A percentile compares a stretch with the other conserved stretches of the same genome.
Evolutionary conservation across 805 yeast species (phyloP).

Genomic region (Maudiozyma barnettii): DNA sequence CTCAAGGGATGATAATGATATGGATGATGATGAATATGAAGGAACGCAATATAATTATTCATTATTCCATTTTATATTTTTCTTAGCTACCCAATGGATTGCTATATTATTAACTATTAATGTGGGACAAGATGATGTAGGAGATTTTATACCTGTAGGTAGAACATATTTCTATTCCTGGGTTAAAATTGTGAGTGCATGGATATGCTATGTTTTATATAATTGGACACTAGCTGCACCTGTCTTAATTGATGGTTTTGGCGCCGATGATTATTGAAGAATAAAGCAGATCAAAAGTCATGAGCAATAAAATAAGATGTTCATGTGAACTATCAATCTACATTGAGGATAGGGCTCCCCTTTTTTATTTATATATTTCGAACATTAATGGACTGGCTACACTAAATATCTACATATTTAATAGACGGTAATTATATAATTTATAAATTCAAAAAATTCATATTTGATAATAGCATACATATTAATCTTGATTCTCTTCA

Average conservation of each 20-base stretch:
- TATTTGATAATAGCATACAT: too few relatives aligned
- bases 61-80: conserved; percentile 82
- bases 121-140: conserved; percentile 72
- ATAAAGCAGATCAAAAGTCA: background rate
- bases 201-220: conserved; percentile 81
- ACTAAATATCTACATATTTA: background rate
- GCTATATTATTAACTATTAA: conserved; percentile 89
- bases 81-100: conserved; percentile 93
- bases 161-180: conserved; percentile 91
- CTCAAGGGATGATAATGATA: conserved; percentile 26
- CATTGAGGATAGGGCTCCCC: too few relatives aligned
- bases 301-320: background rate
- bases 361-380: too few relatives aligned
- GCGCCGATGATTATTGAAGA: conserved; percentile 17
- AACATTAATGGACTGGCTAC: too few relatives aligned
- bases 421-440: background rate
- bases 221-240: conserved; percentile 93
- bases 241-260: conserved; percentile 81
- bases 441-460: background rate
- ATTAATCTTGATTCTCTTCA: too few relatives aligned
- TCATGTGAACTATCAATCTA: too few relatives aligned
- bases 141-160: conserved; percentile 93
- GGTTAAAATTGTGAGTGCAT: conserved; percentile 86
- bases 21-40: conserved; percentile 47
- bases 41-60: conserved; percentile 76